A percentile compares a stretch with the other conserved stretches of the same genome.
phyloP scores from a whole-genome alignment of 2,329 filamentous ascomycete species.

The Colletotrichum sp. region DNA sequence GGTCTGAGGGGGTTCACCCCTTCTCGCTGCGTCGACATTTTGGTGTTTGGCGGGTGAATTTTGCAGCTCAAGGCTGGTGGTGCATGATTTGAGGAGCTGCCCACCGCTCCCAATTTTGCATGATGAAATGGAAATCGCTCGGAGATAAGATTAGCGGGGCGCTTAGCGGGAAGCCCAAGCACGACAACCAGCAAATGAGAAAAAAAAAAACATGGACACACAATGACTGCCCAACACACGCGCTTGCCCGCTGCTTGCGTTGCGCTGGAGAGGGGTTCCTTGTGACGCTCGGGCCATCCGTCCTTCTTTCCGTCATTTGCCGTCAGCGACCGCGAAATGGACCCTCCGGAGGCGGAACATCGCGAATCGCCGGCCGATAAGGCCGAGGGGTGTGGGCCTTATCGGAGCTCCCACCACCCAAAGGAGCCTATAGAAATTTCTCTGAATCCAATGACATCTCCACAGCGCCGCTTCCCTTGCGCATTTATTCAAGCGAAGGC shows the following conservation, averaged over 20 bases:
- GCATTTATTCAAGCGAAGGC: constrained; percentile 11
- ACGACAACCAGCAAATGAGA: background rate
- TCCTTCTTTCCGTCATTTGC: background rate
- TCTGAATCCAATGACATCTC: constrained; percentile 20
- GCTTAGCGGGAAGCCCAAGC: background rate
- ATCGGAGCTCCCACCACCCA: constrained; percentile 20
- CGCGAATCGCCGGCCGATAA: constrained; percentile 18
- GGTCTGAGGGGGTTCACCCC: constrained; percentile 69
- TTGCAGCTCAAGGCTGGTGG: constrained; percentile 7
- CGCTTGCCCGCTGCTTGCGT: background rate
- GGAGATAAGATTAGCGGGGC: constrained; percentile 21
- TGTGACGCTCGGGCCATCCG: background rate
- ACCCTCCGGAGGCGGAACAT: constrained; percentile 13
- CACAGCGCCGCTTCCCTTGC: constrained; percentile 3
- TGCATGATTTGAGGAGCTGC: constrained; percentile 20
- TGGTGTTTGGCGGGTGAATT: constrained; percentile 33
- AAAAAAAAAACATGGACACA: background rate
- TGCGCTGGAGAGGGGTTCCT: background rate
- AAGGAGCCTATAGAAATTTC: constrained; percentile 21
- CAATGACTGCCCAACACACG: background rate
- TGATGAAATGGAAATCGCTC: constrained; percentile 35
- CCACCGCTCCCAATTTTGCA: constrained; percentile 14
- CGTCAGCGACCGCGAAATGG: background rate
- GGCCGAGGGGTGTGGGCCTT: constrained; percentile 16
- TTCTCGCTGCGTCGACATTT: constrained; percentile 51